Conservation (phyloP, 2,329 filamentous ascomycete species). For the Drechslerella coelobrocha region DNA sequence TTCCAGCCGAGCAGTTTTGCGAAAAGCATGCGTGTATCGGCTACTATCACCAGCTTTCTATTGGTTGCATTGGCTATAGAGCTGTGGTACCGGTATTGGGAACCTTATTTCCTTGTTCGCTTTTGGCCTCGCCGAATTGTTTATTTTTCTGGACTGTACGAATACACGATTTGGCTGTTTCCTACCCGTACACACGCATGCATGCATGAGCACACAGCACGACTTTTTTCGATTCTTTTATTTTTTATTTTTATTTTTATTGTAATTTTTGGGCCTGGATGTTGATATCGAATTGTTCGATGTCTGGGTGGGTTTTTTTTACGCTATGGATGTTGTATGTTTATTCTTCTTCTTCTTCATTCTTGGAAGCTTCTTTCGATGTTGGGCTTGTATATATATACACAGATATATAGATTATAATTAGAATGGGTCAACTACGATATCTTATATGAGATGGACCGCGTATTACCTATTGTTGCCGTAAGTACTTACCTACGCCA, state of each 20-base stretch:
- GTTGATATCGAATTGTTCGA: neutral
- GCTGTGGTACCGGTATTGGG: too few relatives aligned
- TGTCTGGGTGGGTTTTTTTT: neutral
- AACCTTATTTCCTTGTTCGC: too few relatives aligned
- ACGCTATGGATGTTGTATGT: neutral
- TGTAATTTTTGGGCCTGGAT: neutral
- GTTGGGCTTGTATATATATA: neutral
- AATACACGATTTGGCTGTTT: conserved; percentile 29
- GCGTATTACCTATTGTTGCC: too few relatives aligned
- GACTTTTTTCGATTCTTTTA: neutral
- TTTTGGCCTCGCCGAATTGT: conserved; percentile 2
- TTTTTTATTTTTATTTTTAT: neutral
- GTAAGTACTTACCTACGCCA: too few relatives aligned
- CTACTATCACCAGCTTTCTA: too few relatives aligned
- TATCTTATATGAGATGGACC: too few relatives aligned
- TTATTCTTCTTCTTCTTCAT: too few relatives aligned
- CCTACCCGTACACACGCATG: neutral
- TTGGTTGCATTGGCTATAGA: too few relatives aligned
- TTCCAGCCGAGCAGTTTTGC: too few relatives aligned
- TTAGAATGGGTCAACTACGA: neutral
- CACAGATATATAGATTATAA: neutral
- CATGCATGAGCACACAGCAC: neutral
- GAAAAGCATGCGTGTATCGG: too few relatives aligned
- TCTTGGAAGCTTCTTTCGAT: too few relatives aligned
- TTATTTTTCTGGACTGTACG: conserved; percentile 47